Conservation (phyloP, 768 basidiomycete genomes). For the Xerocomellus intermedius region DNA sequence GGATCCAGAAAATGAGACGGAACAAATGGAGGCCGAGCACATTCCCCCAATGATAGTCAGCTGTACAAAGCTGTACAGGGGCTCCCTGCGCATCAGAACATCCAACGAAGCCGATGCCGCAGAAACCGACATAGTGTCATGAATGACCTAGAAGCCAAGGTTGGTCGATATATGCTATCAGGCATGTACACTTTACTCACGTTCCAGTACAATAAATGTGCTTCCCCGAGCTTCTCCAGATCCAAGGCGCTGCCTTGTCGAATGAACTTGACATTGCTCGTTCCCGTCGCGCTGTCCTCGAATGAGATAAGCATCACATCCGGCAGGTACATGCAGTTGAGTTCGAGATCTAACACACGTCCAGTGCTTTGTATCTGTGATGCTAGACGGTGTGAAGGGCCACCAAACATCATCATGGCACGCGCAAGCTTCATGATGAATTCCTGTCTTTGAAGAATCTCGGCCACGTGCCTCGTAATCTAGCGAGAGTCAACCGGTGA, state of each 20-base stretch:
- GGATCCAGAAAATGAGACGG: conserved; percentile 67
- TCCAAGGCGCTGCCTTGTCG: conserved; percentile 70
- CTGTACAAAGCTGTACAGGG: conserved; percentile 60
- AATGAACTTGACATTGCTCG: conserved; percentile 78
- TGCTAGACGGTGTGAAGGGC: conserved; percentile 78
- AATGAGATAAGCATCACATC: conserved; percentile 80
- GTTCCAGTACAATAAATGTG: conserved; percentile 73
- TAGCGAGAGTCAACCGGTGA: conserved; percentile 22
- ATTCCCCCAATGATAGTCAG: conserved; percentile 71
- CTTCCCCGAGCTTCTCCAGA: conserved; percentile 71
- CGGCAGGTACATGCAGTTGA: conserved; percentile 72
- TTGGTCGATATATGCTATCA: background rate
- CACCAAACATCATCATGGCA: conserved; percentile 89
- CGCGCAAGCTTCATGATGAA: conserved; percentile 83
- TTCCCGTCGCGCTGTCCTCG: conserved; percentile 76
- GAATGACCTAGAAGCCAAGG: conserved; percentile 58
- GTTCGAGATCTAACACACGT: conserved; percentile 70
- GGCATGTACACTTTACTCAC: conserved; percentile 32
- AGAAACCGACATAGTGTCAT: conserved; percentile 73
- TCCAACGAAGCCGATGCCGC: conserved; percentile 72
- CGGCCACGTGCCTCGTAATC: conserved; percentile 84
- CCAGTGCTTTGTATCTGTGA: conserved; percentile 80
- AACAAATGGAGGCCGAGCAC: conserved; percentile 74
- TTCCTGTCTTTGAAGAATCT: conserved; percentile 76
- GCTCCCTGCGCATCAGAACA: conserved; percentile 63